Conservation (phyloP, 768 basidiomycete genomes). For the Naematelia encephala region DNA sequence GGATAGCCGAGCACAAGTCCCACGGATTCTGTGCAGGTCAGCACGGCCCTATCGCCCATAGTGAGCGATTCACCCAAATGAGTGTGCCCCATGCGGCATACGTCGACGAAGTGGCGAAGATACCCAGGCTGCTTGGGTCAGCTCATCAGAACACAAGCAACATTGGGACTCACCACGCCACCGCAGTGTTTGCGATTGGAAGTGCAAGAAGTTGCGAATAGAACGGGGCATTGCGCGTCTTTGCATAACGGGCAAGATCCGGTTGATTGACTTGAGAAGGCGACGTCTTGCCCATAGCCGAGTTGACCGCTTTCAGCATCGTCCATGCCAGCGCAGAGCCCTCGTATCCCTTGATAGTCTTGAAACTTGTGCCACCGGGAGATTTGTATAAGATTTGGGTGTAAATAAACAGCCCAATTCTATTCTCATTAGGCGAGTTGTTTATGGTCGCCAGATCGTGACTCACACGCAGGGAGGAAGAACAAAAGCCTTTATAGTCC, state of each 20-base stretch:
- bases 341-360: slow-evolving; percentile 4
- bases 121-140: neutral
- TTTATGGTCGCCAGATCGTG: neutral
- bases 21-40: too few relatives aligned
- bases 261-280: slow-evolving; percentile 13
- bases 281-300: slow-evolving; percentile 11
- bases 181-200: slow-evolving; percentile 13
- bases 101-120: slow-evolving; percentile 3
- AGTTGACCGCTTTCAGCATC: slow-evolving; percentile 12
- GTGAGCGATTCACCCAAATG: too few relatives aligned
- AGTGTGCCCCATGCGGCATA: slow-evolving; percentile 1
- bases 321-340: slow-evolving; percentile 16
- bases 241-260: slow-evolving; percentile 9
- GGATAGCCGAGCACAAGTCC: slow-evolving; percentile 5
- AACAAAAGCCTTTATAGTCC: slow-evolving; percentile 14
- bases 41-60: too few relatives aligned
- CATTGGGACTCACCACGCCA: slow-evolving; percentile 6
- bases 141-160: neutral
- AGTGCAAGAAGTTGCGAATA: slow-evolving; percentile 14
- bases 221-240: slow-evolving; percentile 3
- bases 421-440: neutral
- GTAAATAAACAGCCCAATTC: slow-evolving; percentile 16
- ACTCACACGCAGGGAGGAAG: slow-evolving; percentile 12
- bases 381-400: slow-evolving; percentile 10
- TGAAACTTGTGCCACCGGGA: neutral